Conservation (phyloP, 257 asterid species). For the Fraxinus quadrangulata region DNA sequence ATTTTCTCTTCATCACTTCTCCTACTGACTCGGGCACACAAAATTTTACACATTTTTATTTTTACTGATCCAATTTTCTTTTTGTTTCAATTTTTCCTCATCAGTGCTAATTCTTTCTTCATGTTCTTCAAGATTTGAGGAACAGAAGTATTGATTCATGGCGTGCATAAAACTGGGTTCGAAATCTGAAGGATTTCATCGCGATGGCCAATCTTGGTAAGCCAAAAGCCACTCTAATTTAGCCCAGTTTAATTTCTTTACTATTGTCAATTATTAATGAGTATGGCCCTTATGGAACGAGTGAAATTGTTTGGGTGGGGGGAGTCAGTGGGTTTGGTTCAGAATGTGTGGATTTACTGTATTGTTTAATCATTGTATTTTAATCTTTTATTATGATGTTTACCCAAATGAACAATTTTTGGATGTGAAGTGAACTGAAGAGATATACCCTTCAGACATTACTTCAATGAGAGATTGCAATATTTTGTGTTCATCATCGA, state of each 20-base stretch:
- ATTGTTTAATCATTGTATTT: background rate
- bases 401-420: background rate
- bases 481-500: background rate
- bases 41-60: conserved; percentile 18
- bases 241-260: background rate
- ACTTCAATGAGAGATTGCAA: background rate
- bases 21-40: conserved; percentile 52
- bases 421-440: background rate
- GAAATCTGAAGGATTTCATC: conserved; percentile 77
- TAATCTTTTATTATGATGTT: background rate
- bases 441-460: background rate
- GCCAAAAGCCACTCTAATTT: background rate
- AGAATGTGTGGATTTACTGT: background rate
- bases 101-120: background rate
- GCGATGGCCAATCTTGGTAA: conserved; percentile 80
- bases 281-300: no score
- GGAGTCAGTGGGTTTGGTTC: background rate
- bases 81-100: background rate
- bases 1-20: conserved; percentile 26
- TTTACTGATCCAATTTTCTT: background rate
- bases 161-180: conserved; percentile 81
- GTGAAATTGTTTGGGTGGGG: no score
- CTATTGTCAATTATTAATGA: background rate
- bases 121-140: background rate
- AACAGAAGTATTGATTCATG: conserved; percentile 33